Conservation (phyloP, 1,284 basidiomycete species). For the Ustilago vetiveriae region DNA sequence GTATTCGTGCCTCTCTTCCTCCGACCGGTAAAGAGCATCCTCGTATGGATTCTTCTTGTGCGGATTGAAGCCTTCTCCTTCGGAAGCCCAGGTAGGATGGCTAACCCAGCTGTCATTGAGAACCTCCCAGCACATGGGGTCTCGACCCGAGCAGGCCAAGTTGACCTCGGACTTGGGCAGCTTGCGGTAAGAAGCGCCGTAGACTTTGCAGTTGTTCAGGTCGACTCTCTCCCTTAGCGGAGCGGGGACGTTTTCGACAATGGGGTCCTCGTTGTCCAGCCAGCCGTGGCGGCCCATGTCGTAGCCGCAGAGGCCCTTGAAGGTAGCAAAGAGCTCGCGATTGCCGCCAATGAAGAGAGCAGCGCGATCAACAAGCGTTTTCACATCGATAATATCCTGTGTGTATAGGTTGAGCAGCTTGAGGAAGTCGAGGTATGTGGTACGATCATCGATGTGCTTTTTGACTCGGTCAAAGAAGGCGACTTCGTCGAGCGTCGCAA, state of each 20-base stretch:
- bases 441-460: conserved; percentile 81
- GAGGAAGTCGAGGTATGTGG: conserved; percentile 94
- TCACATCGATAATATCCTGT: conserved; percentile 87
- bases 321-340: conserved; percentile 82
- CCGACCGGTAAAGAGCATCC: conserved; percentile 92
- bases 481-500: conserved; percentile 81
- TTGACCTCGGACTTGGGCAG: conserved; percentile 86
- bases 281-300: conserved; percentile 74
- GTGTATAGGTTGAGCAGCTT: conserved; percentile 95
- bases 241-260: conserved; percentile 68
- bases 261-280: conserved; percentile 69
- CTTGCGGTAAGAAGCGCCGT: conserved; percentile 90
- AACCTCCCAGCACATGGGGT: conserved; percentile 93
- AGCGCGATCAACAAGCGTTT: conserved; percentile 87
- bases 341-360: conserved; percentile 80
- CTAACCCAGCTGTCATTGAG: conserved; percentile 79
- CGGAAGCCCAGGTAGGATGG: conserved; percentile 94
- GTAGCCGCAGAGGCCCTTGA: conserved; percentile 86
- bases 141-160: conserved; percentile 90
- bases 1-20: conserved; percentile 98
- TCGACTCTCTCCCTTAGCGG: conserved; percentile 65
- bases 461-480: conserved; percentile 94
- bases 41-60: conserved; percentile 98
- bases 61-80: conserved; percentile 91
- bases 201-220: conserved; percentile 67